Evolutionary conservation across 208 protist genomes (phyloP), one percentile per base, ranked within the genome.

Genomic region (Acanthamoeba healyi): DNA sequence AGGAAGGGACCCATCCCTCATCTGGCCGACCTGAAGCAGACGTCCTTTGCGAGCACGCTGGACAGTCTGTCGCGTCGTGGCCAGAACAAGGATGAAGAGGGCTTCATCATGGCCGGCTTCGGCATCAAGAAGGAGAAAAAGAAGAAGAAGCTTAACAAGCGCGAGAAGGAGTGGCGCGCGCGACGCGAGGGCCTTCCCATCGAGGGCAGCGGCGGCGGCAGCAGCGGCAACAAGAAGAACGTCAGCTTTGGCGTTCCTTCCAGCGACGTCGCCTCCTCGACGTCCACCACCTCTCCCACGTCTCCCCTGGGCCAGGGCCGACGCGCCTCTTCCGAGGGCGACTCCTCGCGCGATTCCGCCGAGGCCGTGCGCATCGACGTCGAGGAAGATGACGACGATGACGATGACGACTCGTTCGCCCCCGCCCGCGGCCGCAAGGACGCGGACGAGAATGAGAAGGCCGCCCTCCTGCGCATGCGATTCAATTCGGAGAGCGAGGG

Each of bases 71-170:
- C 61, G 24, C 56, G 51, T 17, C 51, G 61, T 29, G 84, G 56
- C 26, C 51, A 91, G 84, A 91, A 19, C 34, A 63, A 29, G 38
- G 84, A 63, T 49, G 84, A 91, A 24, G 51, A 72, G 29, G 84
- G 84, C 34, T 91, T 91, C 40, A 72, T 91, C 40, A 91, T 91
- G 84, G 61, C 56, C 19, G 84, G 84, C 26, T 54, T 72, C 40
- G 84, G 84, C 38, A 72, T 91, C 56, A 65, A 72, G 36, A 91
- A 91, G 32, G 54, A 72, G 22, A 91, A 91, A 34, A 91, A 91
- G 61, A 91, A 91, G 84, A 91, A 91, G 84, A 91, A 91, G 84
- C 15, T 91, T 4, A 74, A 44, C 61, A 91, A 91, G 84, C 51
- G 84, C 29, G 84, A 91, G 61, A 91, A 91, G 84, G 84, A 63